Evolutionary conservation across 2,329 filamentous ascomycete genomes (phyloP).

Genomic region (Fusarium sp.): DNA sequence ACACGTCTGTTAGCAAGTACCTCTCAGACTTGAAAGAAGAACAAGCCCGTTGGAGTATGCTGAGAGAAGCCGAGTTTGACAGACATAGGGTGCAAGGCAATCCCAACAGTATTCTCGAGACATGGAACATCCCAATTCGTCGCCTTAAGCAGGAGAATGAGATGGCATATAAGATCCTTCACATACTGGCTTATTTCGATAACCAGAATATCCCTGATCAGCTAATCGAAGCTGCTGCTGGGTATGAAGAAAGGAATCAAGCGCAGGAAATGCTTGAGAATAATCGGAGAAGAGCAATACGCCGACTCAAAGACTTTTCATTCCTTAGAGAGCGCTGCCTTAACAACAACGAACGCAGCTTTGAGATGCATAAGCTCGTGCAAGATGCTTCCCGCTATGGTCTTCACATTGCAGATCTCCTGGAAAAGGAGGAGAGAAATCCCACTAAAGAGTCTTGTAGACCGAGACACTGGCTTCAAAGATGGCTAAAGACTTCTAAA

Average conservation of each 20-base stretch:
- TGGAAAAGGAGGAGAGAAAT: fast-evolving
- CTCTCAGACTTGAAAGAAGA: constrained; percentile 42
- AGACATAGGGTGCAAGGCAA: constrained; percentile 47
- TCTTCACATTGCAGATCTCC: background rate
- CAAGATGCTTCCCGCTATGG: constrained; percentile 48
- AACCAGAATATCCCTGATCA: constrained; percentile 50
- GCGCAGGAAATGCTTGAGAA: background rate
- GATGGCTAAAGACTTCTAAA: too few species aligned
- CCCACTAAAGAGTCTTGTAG: background rate
- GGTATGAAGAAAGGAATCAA: background rate
- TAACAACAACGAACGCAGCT: constrained; percentile 22
- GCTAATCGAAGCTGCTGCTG: constrained; percentile 42
- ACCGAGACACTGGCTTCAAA: background rate
- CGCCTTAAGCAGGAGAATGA: constrained; percentile 49
- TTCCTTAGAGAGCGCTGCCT: constrained; percentile 45
- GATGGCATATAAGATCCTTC: constrained; percentile 49
- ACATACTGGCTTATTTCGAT: constrained; percentile 52
- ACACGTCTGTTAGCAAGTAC: constrained; percentile 44
- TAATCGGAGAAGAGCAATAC: constrained; percentile 36
- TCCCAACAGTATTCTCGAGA: constrained; percentile 53
- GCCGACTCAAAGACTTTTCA: constrained; percentile 52
- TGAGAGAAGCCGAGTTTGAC: constrained; percentile 45
- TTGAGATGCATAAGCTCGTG: constrained; percentile 52
- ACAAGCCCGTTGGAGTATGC: constrained; percentile 42
- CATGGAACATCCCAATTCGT: constrained; percentile 53